Base-by-base conservation (phyloP, 805 yeast genomes). In the Zygoascus biomembranicola region DNA sequence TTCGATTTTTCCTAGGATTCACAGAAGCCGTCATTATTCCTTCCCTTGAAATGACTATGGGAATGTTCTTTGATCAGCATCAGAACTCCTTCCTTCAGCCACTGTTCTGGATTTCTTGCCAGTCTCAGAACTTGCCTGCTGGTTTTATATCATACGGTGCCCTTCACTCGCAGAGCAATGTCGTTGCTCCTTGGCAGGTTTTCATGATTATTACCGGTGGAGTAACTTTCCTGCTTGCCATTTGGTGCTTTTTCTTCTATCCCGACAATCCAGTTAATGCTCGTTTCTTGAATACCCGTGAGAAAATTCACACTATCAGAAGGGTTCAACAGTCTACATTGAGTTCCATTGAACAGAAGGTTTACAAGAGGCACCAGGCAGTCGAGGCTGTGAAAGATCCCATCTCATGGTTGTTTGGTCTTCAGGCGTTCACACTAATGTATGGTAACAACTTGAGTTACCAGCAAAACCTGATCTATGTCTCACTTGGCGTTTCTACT, bases 181-280 rank as follows among this genome's bases (percentile, higher is more conserved):
- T 16, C 3, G 47, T 69, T 23, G 60, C 64, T 5, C 66, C 66
- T 14, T 81, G 83, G 81, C 77, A 75, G 59, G 63, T 79, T 14
- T 76, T 79, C 55, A 73, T 74, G 68, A 75, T 79, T 39, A 75
- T 81, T 50, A 14, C 16, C 11, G 52, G 47, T 43, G 52, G 52
- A 13, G 19, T 43, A 13, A 50, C 47, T 43, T 43, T 50, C 9
- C 18, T 50, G n/a, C 26, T 32, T 14, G 8, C 52, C 2, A 74
- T 77, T 53, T 85, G 83, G 51, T 62, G 73, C 3, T 61, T 66
- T 50, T 70, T 72, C 55, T 50, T 72, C 16, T 81, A 79, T 59
- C 87, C 86, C 44, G 73, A 75, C 54, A 78, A 80, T 62, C 86
- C 86, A 14, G 65, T 81, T 0, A 72, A 68, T 55, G 80, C 80